Percentiles rank a stretch among this genome's conserved stretches.
Evolutionary conservation across 805 yeast genomes (phyloP).

Genomic region (Millerozyma acaciae): DNA sequence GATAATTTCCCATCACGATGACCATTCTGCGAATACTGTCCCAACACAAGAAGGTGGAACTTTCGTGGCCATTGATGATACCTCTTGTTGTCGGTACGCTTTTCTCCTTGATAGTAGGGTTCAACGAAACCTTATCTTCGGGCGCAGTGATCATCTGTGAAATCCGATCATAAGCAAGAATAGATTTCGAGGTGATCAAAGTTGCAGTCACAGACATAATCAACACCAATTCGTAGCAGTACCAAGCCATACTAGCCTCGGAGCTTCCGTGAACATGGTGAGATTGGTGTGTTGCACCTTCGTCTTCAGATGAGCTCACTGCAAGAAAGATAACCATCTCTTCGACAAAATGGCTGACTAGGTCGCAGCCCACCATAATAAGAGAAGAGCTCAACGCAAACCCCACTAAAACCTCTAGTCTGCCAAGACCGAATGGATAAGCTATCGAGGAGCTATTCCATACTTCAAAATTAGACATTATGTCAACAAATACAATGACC

Average conservation of each 20-base stretch:
- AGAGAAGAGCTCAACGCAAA: constrained; percentile 83
- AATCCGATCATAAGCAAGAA: constrained; percentile 31
- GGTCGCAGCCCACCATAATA: constrained; percentile 86
- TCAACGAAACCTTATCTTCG: constrained; percentile 12
- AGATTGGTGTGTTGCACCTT: constrained; percentile 25
- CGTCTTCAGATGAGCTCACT: constrained; percentile 21
- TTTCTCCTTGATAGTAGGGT: constrained; percentile 4
- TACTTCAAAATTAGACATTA: constrained; percentile 86
- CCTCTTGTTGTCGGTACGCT: constrained; percentile 8
- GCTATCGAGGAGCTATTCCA: constrained; percentile 82
- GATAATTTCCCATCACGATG: constrained; percentile 27
- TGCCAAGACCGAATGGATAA: constrained; percentile 90
- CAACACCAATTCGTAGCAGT: constrained; percentile 26
- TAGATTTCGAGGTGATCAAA: constrained; percentile 31
- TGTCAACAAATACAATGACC: constrained; percentile 64
- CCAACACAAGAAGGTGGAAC: constrained; percentile 1
- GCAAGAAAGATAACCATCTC: constrained; percentile 52
- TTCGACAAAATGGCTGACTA: constrained; percentile 82
- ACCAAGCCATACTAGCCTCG: constrained; percentile 22
- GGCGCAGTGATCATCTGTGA: constrained; percentile 27
- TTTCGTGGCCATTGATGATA: neutral
- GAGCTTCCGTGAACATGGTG: constrained; percentile 38
- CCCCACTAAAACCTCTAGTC: constrained; percentile 82
- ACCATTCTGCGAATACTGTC: constrained; percentile 9
- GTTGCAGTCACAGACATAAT: constrained; percentile 21